These are phyloP conservation scores for Dillenia suffruticosa DNA, from an alignment of 164 flowering plant species.

Conservation along the genomic window DNA sequence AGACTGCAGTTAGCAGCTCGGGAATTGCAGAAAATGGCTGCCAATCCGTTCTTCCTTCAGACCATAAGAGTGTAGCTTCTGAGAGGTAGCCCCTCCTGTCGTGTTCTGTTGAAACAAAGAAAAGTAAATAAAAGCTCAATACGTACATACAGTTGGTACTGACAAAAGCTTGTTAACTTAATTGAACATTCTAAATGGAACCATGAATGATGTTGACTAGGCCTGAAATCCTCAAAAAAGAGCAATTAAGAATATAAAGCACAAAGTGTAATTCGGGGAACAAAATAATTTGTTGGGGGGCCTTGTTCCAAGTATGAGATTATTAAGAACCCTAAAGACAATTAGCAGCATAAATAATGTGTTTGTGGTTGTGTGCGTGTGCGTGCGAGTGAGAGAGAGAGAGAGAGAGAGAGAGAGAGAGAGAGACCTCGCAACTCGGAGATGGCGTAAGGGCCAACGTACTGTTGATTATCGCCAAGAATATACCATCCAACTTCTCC, in stretches of 20 bases:
- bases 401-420: not conserved
- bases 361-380: too few relatives aligned
- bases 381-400: too few relatives aligned
- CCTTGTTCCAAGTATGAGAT: not conserved
- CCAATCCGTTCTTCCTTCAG: slow-evolving; percentile 86
- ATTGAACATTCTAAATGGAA: slow-evolving; percentile 42
- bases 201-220: slow-evolving; percentile 31
- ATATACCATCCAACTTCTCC: slow-evolving; percentile 79
- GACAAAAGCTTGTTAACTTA: slow-evolving; percentile 34
- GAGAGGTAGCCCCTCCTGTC: slow-evolving; percentile 61
- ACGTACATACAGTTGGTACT: slow-evolving; percentile 42
- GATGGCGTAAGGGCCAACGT: slow-evolving; percentile 72
- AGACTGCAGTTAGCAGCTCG: slow-evolving; percentile 31
- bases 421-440: slow-evolving; percentile 73
- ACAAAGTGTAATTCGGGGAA: not conserved
- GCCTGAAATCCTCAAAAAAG: slow-evolving; percentile 34
- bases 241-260: slow-evolving; percentile 10
- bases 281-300: not conserved
- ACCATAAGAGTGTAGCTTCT: slow-evolving; percentile 71
- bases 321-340: not conserved
- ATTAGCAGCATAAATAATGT: not conserved
- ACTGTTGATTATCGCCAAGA: slow-evolving; percentile 70
- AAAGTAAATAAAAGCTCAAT: slow-evolving; percentile 16
- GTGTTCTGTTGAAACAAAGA: slow-evolving; percentile 74
- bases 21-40: slow-evolving; percentile 72